Evolutionary conservation across 2,329 filamentous ascomycete genomes (phyloP), one percentile per base, ranked within the genome.

Genomic region (Scytalidium sp.): DNA sequence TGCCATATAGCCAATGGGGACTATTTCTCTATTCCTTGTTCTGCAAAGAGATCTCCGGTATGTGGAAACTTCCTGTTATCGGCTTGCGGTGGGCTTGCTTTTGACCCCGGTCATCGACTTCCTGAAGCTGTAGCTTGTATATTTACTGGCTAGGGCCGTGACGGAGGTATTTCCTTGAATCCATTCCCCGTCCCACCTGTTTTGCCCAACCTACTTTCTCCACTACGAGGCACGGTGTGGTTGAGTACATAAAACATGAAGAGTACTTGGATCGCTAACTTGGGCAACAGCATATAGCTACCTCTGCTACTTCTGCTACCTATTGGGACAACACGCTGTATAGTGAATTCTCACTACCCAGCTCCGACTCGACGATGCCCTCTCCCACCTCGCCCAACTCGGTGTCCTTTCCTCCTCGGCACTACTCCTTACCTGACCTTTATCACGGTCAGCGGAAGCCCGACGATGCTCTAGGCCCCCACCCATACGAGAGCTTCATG

Each of bases 401-500:
- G 21, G 4, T 45, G 13, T 29, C 13, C 8, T 45, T 8, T 17
- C 43, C 23, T 25, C 19, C 11, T 56, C 58, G 43, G 51, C 54
- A 17, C 46, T 50, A 9, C 41, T 46, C 41, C 44, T 29, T 13
- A 46, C 49, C 32, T 8, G 32, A 36, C 11, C 32, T 36, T 15
- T 36, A 36, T n/a, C 32, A 36, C 32, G 32, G 32, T 5, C 47
- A 45, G 19, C 45, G 54, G 19, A 62, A 59, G 45, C 45, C 56
- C 39, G 55, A 59, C 17, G 50, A 58, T 49, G 50, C 52, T 9
- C 56, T 58, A 40, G 52, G 62, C 52, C 60, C 60, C 23, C 58
- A 59, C 13, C 56, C 60, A 4, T 64, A 60, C 19, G 62, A 64
- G 29, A 60, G 62, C 47, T 64, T 60, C 60, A 61, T 63, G 57